Evolutionary conservation across 768 basidiomycete genomes (phyloP).

Genomic region (Pluteus cervinus): DNA sequence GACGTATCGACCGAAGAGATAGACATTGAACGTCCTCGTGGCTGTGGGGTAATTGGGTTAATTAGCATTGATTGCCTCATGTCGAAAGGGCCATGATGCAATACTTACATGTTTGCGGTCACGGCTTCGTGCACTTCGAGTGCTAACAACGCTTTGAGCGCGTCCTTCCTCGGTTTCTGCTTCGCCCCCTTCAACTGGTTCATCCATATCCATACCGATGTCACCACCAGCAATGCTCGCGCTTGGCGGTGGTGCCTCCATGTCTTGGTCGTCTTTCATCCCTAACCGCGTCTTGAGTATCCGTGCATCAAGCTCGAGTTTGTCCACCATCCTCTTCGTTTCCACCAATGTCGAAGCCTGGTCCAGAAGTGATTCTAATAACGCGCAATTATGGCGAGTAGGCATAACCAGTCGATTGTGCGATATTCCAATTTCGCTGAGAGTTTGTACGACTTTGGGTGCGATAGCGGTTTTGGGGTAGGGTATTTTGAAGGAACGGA

Average conservation of each 20-base stretch:
- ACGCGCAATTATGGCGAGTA: constrained; percentile 72
- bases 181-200: constrained; percentile 31
- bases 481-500: constrained; percentile 85
- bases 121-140: constrained; percentile 44
- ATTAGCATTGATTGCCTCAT: background rate
- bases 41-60: constrained; percentile 5
- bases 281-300: constrained; percentile 60
- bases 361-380: constrained; percentile 69
- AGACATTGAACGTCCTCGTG: constrained; percentile 56
- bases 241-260: too few relatives aligned
- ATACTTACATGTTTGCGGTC: constrained; percentile 57
- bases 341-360: constrained; percentile 75
- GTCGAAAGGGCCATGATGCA: background rate
- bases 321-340: constrained; percentile 82
- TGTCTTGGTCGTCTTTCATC: constrained; percentile 40
- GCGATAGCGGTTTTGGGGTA: constrained; percentile 68
- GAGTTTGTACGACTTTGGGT: constrained; percentile 69
- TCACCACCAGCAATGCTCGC: constrained; percentile 22
- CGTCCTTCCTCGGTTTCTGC: constrained; percentile 43
- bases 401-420: constrained; percentile 88
- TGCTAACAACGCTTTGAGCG: constrained; percentile 61
- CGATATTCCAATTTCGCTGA: constrained; percentile 72
- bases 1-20: constrained; percentile 72
- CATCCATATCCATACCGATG: constrained; percentile 50
- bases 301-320: constrained; percentile 79